A percentile compares a stretch with the other conserved stretches of the same genome.
phyloP scores from a whole-genome alignment of 176 grass and related monocot genomes.

The Poa pratensis region DNA sequence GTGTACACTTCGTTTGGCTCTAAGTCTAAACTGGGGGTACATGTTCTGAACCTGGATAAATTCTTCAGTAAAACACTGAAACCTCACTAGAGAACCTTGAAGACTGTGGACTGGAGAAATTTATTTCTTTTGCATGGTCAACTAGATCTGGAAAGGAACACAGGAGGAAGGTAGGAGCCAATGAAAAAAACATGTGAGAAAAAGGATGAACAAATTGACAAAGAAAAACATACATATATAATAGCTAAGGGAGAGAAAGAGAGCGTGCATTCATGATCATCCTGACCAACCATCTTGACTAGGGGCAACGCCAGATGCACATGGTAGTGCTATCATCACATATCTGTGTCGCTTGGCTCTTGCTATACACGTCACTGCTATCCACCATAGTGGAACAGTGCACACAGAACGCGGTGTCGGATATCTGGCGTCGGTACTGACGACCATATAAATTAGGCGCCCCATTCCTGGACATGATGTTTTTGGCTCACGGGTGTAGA shows the following conservation, averaged over 20 bases:
- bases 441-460: neutral
- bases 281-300: constrained; percentile 46
- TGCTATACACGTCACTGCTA: neutral
- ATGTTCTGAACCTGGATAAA: neutral
- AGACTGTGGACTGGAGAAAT: neutral
- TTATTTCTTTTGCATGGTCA: neutral
- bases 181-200: constrained; percentile 2
- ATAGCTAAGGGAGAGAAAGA: neutral
- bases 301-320: constrained; percentile 21
- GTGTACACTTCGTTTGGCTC: neutral
- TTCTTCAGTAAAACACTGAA: neutral
- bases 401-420: constrained; percentile 42
- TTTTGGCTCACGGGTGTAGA: too few species aligned
- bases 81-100: neutral
- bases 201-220: neutral
- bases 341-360: neutral
- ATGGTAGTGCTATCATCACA: constrained; percentile 33
- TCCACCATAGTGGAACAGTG: neutral
- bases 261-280: constrained; percentile 13
- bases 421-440: constrained; percentile 29
- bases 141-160: neutral
- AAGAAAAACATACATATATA: neutral
- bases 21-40: neutral
- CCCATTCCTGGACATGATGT: too few species aligned
- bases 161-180: neutral